Conservation (phyloP, 805 yeast genomes). For the Starmerella scarabaei region DNA sequence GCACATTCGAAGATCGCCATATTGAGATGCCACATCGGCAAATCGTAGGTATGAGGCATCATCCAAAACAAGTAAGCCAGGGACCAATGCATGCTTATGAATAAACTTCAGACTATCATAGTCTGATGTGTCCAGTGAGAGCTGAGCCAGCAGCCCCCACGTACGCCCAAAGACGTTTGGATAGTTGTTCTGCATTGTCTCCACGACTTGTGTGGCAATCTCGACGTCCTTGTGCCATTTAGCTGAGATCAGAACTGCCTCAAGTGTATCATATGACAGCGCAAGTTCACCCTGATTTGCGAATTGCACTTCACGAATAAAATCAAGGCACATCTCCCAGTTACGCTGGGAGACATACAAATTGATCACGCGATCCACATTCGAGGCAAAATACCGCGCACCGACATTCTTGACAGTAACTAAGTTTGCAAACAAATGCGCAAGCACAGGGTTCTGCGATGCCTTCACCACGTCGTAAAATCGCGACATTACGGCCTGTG, state of each 20-base stretch:
- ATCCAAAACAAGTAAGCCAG: slow-evolving; percentile 25
- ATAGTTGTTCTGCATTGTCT: slow-evolving; percentile 13
- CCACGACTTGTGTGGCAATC: slow-evolving; percentile 20
- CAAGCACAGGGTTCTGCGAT: slow-evolving; percentile 6
- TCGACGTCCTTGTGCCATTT: slow-evolving; percentile 23
- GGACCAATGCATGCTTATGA: slow-evolving; percentile 21
- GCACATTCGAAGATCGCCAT: slow-evolving; percentile 24
- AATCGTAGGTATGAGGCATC: slow-evolving; percentile 23
- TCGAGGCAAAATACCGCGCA: slow-evolving; percentile 1
- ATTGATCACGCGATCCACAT: slow-evolving; percentile 17
- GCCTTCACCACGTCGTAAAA: slow-evolving; percentile 6
- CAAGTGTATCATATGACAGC: slow-evolving; percentile 20
- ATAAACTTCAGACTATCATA: slow-evolving; percentile 23
- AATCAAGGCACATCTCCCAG: slow-evolving; percentile 20
- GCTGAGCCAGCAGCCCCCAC: slow-evolving; percentile 25
- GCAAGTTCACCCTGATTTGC: slow-evolving; percentile 19
- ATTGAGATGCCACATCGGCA: slow-evolving; percentile 20
- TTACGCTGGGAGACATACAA: slow-evolving; percentile 16
- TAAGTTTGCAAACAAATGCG: slow-evolving; percentile 13
- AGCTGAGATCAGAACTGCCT: slow-evolving; percentile 21
- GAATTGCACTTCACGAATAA: slow-evolving; percentile 20
- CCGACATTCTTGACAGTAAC: slow-evolving; percentile 15
- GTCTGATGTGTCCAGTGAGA: slow-evolving; percentile 18
- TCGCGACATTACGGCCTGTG: slow-evolving; percentile 5
- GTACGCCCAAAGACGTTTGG: slow-evolving; percentile 22